These are phyloP conservation scores for Apiospora hydei DNA, from an alignment of 2,329 filamentous ascomycete species.

Conservation along the genomic window DNA sequence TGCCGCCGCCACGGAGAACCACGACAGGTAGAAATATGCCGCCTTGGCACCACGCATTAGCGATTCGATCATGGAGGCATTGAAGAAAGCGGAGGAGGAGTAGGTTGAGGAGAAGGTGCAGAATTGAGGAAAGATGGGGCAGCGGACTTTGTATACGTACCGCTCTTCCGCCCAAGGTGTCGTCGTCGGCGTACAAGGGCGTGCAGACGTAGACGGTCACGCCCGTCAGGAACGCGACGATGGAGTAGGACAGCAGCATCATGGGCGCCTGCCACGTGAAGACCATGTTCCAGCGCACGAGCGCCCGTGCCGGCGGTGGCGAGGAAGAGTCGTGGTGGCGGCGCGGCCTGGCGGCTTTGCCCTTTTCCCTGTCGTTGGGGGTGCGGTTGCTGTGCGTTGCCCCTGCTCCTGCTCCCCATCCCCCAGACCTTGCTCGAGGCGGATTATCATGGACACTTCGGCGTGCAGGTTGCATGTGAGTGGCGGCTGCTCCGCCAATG, in stretches of 20 bases:
- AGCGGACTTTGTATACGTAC: conserved; percentile 26
- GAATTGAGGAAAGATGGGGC: not conserved
- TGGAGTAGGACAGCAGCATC: conserved; percentile 39
- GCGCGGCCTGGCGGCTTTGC: not conserved
- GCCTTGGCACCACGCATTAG: conserved; percentile 26
- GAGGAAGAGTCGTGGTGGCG: not conserved
- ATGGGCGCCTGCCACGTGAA: conserved; percentile 42
- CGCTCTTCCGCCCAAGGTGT: conserved; percentile 30
- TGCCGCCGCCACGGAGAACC: conserved; percentile 30
- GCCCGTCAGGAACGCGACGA: conserved; percentile 35
- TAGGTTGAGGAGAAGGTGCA: too few relatives aligned
- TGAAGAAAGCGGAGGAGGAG: too few relatives aligned
- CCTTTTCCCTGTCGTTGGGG: conserved; percentile 9
- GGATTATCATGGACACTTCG: conserved; percentile 33
- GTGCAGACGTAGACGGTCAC: conserved; percentile 36
- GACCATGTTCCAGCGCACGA: conserved; percentile 40
- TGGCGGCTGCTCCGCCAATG: not conserved
- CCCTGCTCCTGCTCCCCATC: not conserved
- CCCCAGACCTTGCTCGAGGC: not conserved
- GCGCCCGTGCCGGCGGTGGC: conserved; percentile 27
- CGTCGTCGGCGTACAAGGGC: conserved; percentile 34
- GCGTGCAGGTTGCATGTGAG: not conserved
- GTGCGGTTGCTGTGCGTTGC: too few relatives aligned
- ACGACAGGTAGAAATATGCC: conserved; percentile 33
- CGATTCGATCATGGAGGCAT: not conserved